phyloP scores from a whole-genome alignment of 179 eudicot genomes.

The Camellia oleifera region DNA sequence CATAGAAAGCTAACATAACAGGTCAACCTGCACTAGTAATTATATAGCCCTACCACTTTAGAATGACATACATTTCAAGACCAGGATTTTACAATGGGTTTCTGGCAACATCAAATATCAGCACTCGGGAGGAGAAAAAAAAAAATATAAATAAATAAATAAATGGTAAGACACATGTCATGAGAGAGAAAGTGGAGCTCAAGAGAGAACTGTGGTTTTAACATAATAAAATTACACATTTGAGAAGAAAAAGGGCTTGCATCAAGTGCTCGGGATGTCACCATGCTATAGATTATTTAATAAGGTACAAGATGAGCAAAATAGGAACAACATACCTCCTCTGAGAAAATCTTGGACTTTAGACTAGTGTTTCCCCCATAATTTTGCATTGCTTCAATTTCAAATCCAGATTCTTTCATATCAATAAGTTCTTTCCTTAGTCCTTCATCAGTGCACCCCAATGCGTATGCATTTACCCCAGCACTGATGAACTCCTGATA shows the following conservation, averaged over 20 bases:
- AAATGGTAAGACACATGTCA: not conserved
- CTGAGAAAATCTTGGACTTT: constrained; percentile 58
- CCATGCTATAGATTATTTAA: not conserved
- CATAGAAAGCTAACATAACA: not conserved
- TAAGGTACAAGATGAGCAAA: not conserved
- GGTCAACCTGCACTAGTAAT: not conserved
- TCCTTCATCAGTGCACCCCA: constrained; percentile 94
- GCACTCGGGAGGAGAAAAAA: too few species aligned
- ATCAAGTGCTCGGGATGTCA: not conserved
- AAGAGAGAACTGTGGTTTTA: not conserved
- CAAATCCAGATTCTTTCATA: constrained; percentile 69
- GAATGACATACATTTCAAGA: not conserved
- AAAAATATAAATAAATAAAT: not conserved
- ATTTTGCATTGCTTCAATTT: constrained; percentile 70
- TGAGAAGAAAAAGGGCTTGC: not conserved
- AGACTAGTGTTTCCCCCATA: constrained; percentile 68
- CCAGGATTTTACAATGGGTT: not conserved
- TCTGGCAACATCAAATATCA: not conserved
- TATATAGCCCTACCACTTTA: not conserved
- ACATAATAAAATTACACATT: not conserved
- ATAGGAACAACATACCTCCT: constrained; percentile 52
- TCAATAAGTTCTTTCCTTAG: constrained; percentile 69
- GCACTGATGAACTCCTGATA: constrained; percentile 85
- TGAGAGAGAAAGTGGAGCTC: not conserved
- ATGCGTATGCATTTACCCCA: constrained; percentile 92